Evolutionary conservation across 768 basidiomycete species (phyloP).

Genomic region (Rhodocollybia butyracea): DNA sequence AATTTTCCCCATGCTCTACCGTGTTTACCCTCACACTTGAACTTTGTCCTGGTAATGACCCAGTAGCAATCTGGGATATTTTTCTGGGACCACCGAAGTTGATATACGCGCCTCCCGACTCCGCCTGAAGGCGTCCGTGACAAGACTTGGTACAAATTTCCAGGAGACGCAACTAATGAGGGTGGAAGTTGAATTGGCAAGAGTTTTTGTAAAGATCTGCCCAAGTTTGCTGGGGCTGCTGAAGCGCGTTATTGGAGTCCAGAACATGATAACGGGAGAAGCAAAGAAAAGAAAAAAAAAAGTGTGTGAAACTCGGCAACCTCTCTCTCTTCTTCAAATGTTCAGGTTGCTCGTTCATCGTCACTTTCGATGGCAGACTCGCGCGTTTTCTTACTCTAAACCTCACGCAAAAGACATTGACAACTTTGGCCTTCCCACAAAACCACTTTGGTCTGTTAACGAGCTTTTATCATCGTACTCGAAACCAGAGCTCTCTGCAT

Average conservation of each 20-base stretch:
- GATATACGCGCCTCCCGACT: slow-evolving; percentile 65
- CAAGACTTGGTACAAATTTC: slow-evolving; percentile 70
- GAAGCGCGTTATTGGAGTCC: slow-evolving; percentile 27
- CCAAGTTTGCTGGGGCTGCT: slow-evolving; percentile 20
- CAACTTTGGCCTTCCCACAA: slow-evolving; percentile 57
- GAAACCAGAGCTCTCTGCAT: slow-evolving; percentile 53
- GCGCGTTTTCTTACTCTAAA: slow-evolving; percentile 6
- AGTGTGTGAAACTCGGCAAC: slow-evolving; percentile 22
- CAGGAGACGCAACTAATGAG: slow-evolving; percentile 51
- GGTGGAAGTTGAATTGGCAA: slow-evolving; percentile 60
- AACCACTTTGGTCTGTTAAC: slow-evolving; percentile 80
- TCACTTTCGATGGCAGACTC: slow-evolving; percentile 1
- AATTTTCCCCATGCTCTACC: slow-evolving; percentile 84
- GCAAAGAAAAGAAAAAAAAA: slow-evolving; percentile 7
- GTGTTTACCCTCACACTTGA: slow-evolving; percentile 72
- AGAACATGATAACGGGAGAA: slow-evolving; percentile 26
- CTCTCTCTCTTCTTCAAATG: slow-evolving; percentile 18
- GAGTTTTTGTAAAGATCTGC: slow-evolving; percentile 47
- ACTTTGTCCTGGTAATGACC: slow-evolving; percentile 65
- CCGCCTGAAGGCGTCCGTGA: slow-evolving; percentile 66
- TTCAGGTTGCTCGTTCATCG: slow-evolving; percentile 15
- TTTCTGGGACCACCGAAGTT: slow-evolving; percentile 71
- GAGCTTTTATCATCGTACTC: slow-evolving; percentile 77
- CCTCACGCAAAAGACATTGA: slow-evolving; percentile 36
- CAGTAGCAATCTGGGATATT: slow-evolving; percentile 68